Percentiles rank a stretch among this genome's conserved stretches.
phyloP scores from a whole-genome alignment of 331 rosid genomes.

The Telfairia occidentalis region DNA sequence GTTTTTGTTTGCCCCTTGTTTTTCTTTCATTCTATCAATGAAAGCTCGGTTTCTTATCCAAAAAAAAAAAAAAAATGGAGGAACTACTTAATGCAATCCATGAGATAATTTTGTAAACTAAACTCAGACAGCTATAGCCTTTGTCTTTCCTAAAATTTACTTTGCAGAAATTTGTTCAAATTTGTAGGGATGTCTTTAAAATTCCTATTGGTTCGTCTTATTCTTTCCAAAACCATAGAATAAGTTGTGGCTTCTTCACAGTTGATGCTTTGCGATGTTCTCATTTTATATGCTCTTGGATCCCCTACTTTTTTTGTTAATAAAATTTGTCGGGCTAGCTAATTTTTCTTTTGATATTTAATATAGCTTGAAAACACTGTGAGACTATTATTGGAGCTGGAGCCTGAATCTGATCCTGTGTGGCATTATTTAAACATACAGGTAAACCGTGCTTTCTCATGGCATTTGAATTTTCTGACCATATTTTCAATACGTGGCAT shows the following conservation, averaged over 20 bases:
- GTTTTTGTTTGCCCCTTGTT: too few species aligned
- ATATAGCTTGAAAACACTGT: conserved; percentile 89
- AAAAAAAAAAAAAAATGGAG: too few species aligned
- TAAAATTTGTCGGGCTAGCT: not conserved
- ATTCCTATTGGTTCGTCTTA: not conserved
- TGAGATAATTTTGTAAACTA: not conserved
- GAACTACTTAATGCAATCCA: not conserved
- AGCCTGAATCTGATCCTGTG: conserved; percentile 89
- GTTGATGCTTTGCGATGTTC: not conserved
- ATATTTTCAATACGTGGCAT: not conserved
- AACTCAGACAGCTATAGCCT: not conserved
- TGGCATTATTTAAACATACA: conserved; percentile 93
- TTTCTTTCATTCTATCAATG: too few species aligned
- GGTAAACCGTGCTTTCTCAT: conserved; percentile 28
- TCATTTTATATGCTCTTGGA: not conserved
- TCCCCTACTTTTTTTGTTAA: not conserved
- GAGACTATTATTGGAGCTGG: conserved; percentile 87
- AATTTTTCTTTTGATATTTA: conserved; percentile 14
- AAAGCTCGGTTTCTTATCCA: too few species aligned
- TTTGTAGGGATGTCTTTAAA: not conserved
- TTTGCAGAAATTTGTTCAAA: not conserved
- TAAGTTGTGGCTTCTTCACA: not conserved
- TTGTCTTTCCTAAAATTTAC: not conserved
- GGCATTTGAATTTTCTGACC: not conserved
- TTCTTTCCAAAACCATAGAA: not conserved